These are phyloP conservation scores for Ogataea salicorniae DNA, from an alignment of 805 yeast species.

Conservation along the genomic window DNA sequence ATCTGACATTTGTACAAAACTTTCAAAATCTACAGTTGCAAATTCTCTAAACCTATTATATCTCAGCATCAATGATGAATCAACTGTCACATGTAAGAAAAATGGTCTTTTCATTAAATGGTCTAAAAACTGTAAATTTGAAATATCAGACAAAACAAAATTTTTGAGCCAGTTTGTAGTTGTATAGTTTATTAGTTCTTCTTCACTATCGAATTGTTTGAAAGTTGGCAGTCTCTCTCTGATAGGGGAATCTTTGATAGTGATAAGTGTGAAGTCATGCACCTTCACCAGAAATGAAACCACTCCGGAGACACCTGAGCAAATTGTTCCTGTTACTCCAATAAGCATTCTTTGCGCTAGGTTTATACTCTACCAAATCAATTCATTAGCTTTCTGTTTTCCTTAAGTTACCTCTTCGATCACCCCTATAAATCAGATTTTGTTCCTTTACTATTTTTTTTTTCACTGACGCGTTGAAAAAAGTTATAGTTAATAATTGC, in stretches of 20 bases:
- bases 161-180: constrained; percentile 63
- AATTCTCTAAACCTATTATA: constrained; percentile 27
- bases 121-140: constrained; percentile 37
- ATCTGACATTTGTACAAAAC: constrained; percentile 15
- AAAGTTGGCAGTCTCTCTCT: constrained; percentile 20
- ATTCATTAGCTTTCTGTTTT: too few relatives aligned
- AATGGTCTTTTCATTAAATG: constrained; percentile 67
- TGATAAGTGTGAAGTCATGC: constrained; percentile 45
- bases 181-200: constrained; percentile 50
- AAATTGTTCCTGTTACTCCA: constrained; percentile 66
- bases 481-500: too few relatives aligned
- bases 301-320: constrained; percentile 64
- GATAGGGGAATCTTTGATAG: constrained; percentile 11
- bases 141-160: constrained; percentile 53
- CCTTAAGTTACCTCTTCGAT: too few relatives aligned
- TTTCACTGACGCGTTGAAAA: too few relatives aligned
- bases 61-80: constrained; percentile 60
- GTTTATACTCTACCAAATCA: background rate
- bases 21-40: constrained; percentile 10
- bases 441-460: too few relatives aligned
- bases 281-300: constrained; percentile 46
- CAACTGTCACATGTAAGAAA: constrained; percentile 72
- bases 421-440: too few relatives aligned
- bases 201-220: constrained; percentile 33
- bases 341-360: constrained; percentile 48